These are phyloP conservation scores for Starmerella powellii DNA, from an alignment of 805 yeast species.

Conservation along the genomic window DNA sequence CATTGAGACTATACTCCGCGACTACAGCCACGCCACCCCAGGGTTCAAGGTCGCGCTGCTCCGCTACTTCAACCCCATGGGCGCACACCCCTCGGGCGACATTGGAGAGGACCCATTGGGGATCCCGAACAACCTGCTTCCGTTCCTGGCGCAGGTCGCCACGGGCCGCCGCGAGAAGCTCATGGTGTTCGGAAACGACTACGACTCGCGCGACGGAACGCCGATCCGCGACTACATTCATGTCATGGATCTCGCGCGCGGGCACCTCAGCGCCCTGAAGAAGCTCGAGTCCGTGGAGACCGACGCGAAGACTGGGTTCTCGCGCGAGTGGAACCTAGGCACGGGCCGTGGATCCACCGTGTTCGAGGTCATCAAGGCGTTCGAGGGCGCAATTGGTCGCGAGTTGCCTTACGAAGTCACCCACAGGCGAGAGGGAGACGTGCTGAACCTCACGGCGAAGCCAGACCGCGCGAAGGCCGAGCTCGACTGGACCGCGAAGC, in stretches of 20 bases:
- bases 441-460: conserved; percentile 59
- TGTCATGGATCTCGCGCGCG: conserved; percentile 66
- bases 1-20: conserved; percentile 51
- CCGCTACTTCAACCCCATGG: conserved; percentile 74
- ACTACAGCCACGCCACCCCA: conserved; percentile 35
- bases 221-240: conserved; percentile 75
- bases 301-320: conserved; percentile 35
- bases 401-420: conserved; percentile 53
- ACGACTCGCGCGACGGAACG: conserved; percentile 61
- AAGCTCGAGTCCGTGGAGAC: conserved; percentile 34
- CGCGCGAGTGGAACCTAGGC: conserved; percentile 74
- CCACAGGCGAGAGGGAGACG: conserved; percentile 66
- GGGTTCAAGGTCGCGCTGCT: conserved; percentile 42
- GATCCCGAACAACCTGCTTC: conserved; percentile 62
- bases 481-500: conserved; percentile 50
- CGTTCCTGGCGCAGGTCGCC: conserved; percentile 68
- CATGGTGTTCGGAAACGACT: conserved; percentile 60
- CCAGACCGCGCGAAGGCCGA: conserved; percentile 55
- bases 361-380: conserved; percentile 54
- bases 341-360: conserved; percentile 74
- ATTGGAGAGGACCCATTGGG: conserved; percentile 76
- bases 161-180: conserved; percentile 55
- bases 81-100: conserved; percentile 72
- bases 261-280: conserved; percentile 60
- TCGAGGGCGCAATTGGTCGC: conserved; percentile 51